phyloP scores from a whole-genome alignment of 257 asterid genomes.

The Nicotiana knightiana region DNA sequence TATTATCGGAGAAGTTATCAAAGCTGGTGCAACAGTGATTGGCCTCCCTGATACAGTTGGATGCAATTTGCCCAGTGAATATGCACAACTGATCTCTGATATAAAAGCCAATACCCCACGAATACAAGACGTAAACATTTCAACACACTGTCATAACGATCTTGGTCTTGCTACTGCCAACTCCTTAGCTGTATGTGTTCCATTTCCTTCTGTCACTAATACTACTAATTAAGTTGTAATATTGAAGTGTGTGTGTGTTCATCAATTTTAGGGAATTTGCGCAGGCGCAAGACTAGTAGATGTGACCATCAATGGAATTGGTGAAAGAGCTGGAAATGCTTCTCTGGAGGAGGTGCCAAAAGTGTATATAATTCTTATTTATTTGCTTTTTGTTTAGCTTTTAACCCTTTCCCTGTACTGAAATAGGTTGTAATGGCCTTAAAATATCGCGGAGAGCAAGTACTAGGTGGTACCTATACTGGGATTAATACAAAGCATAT shows the following conservation, averaged over 20 bases:
- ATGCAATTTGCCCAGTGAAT: constrained; percentile 57
- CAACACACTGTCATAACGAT: constrained; percentile 91
- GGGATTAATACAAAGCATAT: constrained; percentile 75
- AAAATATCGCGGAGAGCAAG: constrained; percentile 21
- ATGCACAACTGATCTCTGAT: constrained; percentile 76
- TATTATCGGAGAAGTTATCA: constrained; percentile 77
- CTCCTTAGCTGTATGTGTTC: constrained; percentile 55
- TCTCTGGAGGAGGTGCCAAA: constrained; percentile 73
- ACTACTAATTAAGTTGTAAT: background rate
- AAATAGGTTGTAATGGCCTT: constrained; percentile 78
- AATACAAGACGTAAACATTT: constrained; percentile 69
- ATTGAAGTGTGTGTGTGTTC: constrained; percentile 2
- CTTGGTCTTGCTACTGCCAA: constrained; percentile 91
- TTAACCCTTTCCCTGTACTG: background rate
- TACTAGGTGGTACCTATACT: constrained; percentile 59
- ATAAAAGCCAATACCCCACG: constrained; percentile 80
- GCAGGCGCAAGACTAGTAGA: constrained; percentile 94
- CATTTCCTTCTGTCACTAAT: background rate
- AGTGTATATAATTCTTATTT: no score
- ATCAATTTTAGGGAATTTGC: constrained; percentile 52
- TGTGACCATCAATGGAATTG: constrained; percentile 90
- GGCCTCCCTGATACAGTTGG: constrained; percentile 95
- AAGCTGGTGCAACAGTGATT: constrained; percentile 87
- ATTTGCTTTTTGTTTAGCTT: no score
- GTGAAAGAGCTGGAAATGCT: constrained; percentile 98